A percentile compares a stretch with the other conserved stretches of the same genome.
These are phyloP conservation scores for Barnettozyma hawaiiensis DNA, from an alignment of 1,139 yeast genomes.

Conservation along the genomic window DNA sequence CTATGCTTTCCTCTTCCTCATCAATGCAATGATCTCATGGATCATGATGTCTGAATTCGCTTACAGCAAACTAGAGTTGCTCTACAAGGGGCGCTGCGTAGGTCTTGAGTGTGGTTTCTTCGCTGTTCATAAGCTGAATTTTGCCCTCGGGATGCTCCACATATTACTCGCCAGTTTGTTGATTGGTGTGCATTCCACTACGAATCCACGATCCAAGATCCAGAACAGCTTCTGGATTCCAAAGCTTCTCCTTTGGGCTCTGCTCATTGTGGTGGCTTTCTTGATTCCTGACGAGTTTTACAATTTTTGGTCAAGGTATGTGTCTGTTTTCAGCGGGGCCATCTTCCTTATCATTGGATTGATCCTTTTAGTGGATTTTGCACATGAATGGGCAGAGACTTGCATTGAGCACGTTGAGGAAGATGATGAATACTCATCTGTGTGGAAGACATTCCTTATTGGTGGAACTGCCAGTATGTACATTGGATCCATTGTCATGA, in stretches of 20 bases:
- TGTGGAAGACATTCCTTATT: slow-evolving; percentile 78
- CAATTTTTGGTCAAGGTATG: slow-evolving; percentile 84
- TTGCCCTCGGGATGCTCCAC: slow-evolving; percentile 82
- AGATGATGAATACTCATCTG: slow-evolving; percentile 61
- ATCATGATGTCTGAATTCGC: slow-evolving; percentile 81
- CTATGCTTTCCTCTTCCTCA: slow-evolving; percentile 71
- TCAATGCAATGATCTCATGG: slow-evolving; percentile 88
- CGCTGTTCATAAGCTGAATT: slow-evolving; percentile 85
- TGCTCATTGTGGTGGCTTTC: slow-evolving; percentile 58
- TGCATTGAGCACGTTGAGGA: slow-evolving; percentile 86
- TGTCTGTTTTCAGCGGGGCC: slow-evolving; percentile 81
- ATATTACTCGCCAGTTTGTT: slow-evolving; percentile 61
- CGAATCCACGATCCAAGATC: slow-evolving; percentile 72
- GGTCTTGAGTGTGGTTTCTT: slow-evolving; percentile 93
- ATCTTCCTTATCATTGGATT: slow-evolving; percentile 85
- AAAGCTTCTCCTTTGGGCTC: slow-evolving; percentile 59
- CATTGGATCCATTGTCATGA: slow-evolving; percentile 62
- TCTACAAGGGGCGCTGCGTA: slow-evolving; percentile 68
- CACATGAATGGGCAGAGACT: slow-evolving; percentile 98
- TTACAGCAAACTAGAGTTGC: slow-evolving; percentile 63
- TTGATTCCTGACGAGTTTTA: slow-evolving; percentile 83
- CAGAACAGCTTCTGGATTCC: slow-evolving; percentile 92
- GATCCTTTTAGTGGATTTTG: slow-evolving; percentile 88
- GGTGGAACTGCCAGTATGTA: slow-evolving; percentile 90
- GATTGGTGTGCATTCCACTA: slow-evolving; percentile 70